These are phyloP conservation scores for Hypoxylon sp. DNA, from an alignment of 2,329 filamentous ascomycete genomes.

Conservation along the genomic window DNA sequence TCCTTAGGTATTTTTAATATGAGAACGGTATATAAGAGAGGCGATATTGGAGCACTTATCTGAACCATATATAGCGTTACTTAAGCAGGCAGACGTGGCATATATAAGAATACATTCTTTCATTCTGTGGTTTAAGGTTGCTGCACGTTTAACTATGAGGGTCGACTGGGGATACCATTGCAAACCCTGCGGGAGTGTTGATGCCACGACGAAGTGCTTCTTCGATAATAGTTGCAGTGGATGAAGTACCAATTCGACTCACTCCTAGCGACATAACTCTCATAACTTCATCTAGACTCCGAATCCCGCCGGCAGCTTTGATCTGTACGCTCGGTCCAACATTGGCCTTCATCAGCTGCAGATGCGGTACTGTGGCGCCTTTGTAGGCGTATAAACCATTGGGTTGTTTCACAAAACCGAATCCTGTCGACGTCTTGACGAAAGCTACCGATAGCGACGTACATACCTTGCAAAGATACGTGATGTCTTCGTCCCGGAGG, in stretches of 20 bases:
- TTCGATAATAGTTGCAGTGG: conserved; percentile 68
- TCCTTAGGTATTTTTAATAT: neutral
- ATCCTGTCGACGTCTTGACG: conserved; percentile 73
- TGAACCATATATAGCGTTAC: neutral
- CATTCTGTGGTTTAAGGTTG: neutral
- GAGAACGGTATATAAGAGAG: neutral
- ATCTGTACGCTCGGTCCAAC: conserved; percentile 64
- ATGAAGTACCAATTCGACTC: conserved; percentile 69
- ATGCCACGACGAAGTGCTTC: conserved; percentile 63
- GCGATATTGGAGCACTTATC: neutral
- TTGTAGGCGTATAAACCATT: conserved; percentile 67
- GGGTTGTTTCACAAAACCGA: conserved; percentile 71
- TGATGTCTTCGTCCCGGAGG: conserved; percentile 65
- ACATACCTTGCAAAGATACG: conserved; percentile 69
- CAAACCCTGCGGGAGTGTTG: conserved; percentile 31
- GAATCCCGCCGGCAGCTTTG: conserved; percentile 71
- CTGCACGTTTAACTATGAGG: neutral
- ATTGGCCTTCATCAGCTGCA: conserved; percentile 68
- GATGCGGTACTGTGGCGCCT: conserved; percentile 66
- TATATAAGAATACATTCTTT: neutral
- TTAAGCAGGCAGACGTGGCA: neutral
- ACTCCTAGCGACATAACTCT: conserved; percentile 69
- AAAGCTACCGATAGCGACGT: conserved; percentile 66
- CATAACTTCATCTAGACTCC: conserved; percentile 70
- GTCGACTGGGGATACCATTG: conserved; percentile 21